A percentile compares a stretch with the other conserved stretches of the same genome.
Conservation (phyloP, 2,329 filamentous ascomycete species). For the Celoporthe dispersa region DNA sequence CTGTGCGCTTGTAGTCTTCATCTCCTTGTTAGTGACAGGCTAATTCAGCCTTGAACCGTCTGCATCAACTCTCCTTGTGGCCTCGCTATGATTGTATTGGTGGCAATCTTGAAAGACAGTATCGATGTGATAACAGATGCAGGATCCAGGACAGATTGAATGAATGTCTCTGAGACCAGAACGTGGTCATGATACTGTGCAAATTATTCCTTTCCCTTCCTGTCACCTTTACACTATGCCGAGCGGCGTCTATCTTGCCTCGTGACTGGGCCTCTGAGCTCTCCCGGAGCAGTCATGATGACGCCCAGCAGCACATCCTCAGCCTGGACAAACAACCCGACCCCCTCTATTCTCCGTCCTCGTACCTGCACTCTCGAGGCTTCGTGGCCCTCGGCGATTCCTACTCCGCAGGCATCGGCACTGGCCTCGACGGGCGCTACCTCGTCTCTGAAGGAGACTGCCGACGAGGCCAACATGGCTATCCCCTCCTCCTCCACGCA, state of each 20-base stretch:
- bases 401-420: constrained; percentile 54
- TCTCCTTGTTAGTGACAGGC: too few relatives aligned
- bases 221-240: background rate
- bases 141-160: background rate
- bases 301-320: constrained; percentile 20
- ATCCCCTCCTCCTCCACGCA: constrained; percentile 45
- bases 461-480: constrained; percentile 47
- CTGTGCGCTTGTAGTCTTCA: background rate
- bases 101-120: background rate
- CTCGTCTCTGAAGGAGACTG: constrained; percentile 40
- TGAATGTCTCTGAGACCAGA: background rate
- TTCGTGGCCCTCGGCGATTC: constrained; percentile 52
- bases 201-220: background rate
- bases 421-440: constrained; percentile 45
- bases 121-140: background rate
- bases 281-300: background rate
- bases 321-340: background rate
- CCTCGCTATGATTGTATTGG: background rate
- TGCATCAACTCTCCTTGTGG: background rate
- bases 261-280: background rate
- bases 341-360: background rate
- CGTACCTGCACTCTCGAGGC: constrained; percentile 32
- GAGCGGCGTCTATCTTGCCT: background rate
- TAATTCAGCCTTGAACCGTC: background rate
- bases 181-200: background rate